Percentiles rank a stretch among this genome's conserved stretches.
phyloP scores from a whole-genome alignment of 306 rosid genomes.

The Begonia fuchsioides region DNA sequence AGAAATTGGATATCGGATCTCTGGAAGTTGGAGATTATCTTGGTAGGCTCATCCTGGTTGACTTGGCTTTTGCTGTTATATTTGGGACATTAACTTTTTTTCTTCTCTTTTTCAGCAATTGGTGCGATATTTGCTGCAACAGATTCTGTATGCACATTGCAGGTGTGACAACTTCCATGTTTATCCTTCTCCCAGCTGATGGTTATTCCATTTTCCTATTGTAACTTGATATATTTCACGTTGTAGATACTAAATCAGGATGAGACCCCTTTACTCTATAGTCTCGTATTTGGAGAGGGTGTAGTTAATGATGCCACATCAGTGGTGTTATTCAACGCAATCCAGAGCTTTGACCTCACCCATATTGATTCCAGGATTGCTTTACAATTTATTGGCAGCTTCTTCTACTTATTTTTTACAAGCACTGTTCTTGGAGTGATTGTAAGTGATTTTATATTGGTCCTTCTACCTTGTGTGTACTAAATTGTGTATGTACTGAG shows the following conservation, averaged over 20 bases:
- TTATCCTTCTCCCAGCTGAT: too few relatives aligned
- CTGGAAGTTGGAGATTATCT: constrained; percentile 63
- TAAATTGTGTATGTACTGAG: too few relatives aligned
- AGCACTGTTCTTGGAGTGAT: constrained; percentile 83
- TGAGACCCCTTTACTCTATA: constrained; percentile 93
- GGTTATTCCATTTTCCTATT: too few relatives aligned
- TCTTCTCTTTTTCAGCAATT: constrained; percentile 48
- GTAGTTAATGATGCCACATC: constrained; percentile 98
- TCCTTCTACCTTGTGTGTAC: constrained; percentile 11
- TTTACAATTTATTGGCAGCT: constrained; percentile 56
- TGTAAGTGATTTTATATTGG: constrained; percentile 26
- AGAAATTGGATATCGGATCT: constrained; percentile 52
- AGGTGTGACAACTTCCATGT: constrained; percentile 39
- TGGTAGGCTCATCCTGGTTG: constrained; percentile 28
- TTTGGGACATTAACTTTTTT: constrained; percentile 8
- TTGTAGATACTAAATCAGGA: constrained; percentile 88
- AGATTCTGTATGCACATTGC: constrained; percentile 97
- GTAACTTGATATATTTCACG: constrained; percentile 7
- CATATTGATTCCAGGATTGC: constrained; percentile 37
- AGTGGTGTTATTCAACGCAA: constrained; percentile 94
- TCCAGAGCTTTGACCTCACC: constrained; percentile 75
- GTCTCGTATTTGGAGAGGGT: constrained; percentile 98
- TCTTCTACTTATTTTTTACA: constrained; percentile 55
- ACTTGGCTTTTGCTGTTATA: constrained; percentile 2
- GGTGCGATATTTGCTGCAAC: constrained; percentile 98